These are phyloP conservation scores for Pseudotulostoma volvatum DNA, from an alignment of 495 filamentous ascomycete genomes.

Conservation along the genomic window DNA sequence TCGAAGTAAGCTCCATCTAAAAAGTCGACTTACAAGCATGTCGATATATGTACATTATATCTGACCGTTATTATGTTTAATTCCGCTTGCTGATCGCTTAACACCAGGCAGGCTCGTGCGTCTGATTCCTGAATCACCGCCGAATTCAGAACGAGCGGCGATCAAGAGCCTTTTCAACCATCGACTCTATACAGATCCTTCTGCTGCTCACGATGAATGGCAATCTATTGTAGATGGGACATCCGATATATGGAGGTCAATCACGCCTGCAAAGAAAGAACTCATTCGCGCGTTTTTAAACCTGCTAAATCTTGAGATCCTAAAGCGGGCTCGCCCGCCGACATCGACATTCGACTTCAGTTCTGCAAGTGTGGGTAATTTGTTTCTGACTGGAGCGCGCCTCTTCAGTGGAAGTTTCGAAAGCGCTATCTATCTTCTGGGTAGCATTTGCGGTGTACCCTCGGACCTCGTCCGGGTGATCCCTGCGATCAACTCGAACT, in stretches of 20 bases:
- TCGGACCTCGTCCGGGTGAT: slow-evolving; percentile 53
- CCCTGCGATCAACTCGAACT: slow-evolving; percentile 85
- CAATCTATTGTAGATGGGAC: slow-evolving; percentile 75
- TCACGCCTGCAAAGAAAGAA: slow-evolving; percentile 74
- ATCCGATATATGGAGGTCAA: slow-evolving; percentile 53
- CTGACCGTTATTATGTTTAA: neutral
- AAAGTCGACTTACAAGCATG: neutral
- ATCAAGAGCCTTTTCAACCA: slow-evolving; percentile 76
- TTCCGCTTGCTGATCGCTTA: neutral
- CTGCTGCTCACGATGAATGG: slow-evolving; percentile 46
- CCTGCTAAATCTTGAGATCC: slow-evolving; percentile 72
- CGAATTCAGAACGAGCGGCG: slow-evolving; percentile 46
- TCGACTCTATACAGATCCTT: slow-evolving; percentile 43
- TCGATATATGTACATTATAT: neutral
- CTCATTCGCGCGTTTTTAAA: slow-evolving; percentile 85
- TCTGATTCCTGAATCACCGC: slow-evolving; percentile 55
- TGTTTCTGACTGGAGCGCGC: slow-evolving; percentile 75
- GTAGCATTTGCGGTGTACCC: slow-evolving; percentile 66
- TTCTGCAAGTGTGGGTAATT: slow-evolving; percentile 77
- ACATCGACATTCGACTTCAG: slow-evolving; percentile 74
- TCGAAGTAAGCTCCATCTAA: slow-evolving; percentile 44
- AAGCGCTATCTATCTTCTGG: slow-evolving; percentile 65
- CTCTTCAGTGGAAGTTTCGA: slow-evolving; percentile 72
- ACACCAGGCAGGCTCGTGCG: slow-evolving; percentile 66
- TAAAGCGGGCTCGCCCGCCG: slow-evolving; percentile 65